These are phyloP conservation scores for Arbutus unedo DNA, from an alignment of 148 eudicot genomes.

Conservation along the genomic window DNA sequence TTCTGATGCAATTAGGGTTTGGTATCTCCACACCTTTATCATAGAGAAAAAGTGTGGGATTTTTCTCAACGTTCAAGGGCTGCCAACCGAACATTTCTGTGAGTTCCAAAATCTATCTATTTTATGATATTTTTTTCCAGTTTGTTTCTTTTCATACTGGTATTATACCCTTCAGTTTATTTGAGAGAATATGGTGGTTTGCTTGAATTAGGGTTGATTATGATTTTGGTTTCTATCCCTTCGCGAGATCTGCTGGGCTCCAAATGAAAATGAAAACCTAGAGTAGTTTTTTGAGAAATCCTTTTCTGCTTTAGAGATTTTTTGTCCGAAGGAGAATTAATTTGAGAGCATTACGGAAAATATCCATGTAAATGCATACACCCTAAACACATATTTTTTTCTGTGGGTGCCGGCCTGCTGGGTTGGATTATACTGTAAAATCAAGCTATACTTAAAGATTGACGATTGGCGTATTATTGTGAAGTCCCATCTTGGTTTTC, in stretches of 20 bases:
- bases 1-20: constrained; percentile 38
- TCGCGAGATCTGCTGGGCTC: not conserved
- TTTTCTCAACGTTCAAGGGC: constrained; percentile 12
- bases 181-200: not conserved
- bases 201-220: not conserved
- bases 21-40: not conserved
- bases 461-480: too few relatives aligned
- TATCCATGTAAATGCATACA: not conserved
- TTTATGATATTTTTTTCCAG: not conserved
- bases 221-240: not conserved
- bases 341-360: not conserved
- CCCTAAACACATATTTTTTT: not conserved
- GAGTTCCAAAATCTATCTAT: constrained; percentile 15
- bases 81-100: constrained; percentile 13
- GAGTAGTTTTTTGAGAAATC: not conserved
- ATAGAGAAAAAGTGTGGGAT: not conserved
- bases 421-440: too few relatives aligned
- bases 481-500: too few relatives aligned
- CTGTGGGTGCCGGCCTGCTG: too few relatives aligned
- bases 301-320: not conserved
- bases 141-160: not conserved
- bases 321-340: too few relatives aligned
- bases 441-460: too few relatives aligned
- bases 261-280: not conserved
- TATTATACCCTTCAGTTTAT: not conserved